phyloP scores from a whole-genome alignment of 169 alveolate genomes.

The Plasmodium reichenowi region DNA sequence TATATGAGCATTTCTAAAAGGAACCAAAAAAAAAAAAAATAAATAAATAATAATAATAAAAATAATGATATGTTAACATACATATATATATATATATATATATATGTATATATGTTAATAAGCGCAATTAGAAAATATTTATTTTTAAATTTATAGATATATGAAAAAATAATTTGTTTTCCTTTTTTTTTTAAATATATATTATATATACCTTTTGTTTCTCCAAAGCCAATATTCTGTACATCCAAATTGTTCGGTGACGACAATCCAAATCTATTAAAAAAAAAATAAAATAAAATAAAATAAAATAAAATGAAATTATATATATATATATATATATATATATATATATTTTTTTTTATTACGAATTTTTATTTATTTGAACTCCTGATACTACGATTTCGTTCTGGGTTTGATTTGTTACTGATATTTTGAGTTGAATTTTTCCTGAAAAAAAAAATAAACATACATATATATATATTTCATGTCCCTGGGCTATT shows the following conservation, averaged over 20 bases:
- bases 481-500: no score
- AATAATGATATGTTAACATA: background rate
- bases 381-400: constrained; percentile 70
- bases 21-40: background rate
- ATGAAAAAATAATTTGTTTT: no score
- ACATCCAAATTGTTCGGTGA: constrained; percentile 50
- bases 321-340: no score
- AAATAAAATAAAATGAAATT: background rate
- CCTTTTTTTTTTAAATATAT: background rate
- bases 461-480: background rate
- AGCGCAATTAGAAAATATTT: background rate
- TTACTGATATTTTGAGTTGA: constrained; percentile 40
- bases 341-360: background rate
- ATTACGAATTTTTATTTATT: constrained; percentile 73
- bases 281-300: background rate
- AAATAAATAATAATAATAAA: background rate
- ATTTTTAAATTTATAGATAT: background rate
- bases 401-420: constrained; percentile 37
- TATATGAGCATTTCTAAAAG: constrained; percentile 52
- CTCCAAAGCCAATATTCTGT: constrained; percentile 55
- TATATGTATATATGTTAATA: background rate
- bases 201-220: constrained; percentile 38
- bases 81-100: no score
- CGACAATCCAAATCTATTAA: constrained; percentile 55
- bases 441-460: constrained; percentile 34